These are phyloP conservation scores for Lactarius indigo DNA, from an alignment of 768 basidiomycete genomes.

Conservation along the genomic window DNA sequence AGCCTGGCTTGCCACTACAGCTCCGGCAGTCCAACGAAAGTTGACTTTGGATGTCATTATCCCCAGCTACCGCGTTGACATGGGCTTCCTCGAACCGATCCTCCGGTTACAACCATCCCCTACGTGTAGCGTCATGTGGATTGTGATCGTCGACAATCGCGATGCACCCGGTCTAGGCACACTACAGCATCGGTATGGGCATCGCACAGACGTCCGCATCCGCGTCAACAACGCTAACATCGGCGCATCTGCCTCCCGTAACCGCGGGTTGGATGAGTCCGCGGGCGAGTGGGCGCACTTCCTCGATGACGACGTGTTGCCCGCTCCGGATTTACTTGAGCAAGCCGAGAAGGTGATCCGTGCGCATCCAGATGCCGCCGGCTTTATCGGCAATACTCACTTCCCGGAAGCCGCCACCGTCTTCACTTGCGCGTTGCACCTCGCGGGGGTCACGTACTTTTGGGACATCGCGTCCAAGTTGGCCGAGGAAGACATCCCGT, in stretches of 20 bases:
- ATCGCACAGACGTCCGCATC: slow-evolving; percentile 51
- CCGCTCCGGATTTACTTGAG: slow-evolving; percentile 40
- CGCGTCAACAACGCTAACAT: slow-evolving; percentile 45
- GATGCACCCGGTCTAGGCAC: slow-evolving; percentile 38
- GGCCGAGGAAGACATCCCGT: slow-evolving; percentile 43
- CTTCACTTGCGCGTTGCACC: slow-evolving; percentile 52
- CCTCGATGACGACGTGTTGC: slow-evolving; percentile 57
- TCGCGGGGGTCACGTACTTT: slow-evolving; percentile 56
- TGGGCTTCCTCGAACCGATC: slow-evolving; percentile 43
- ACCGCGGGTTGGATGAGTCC: slow-evolving; percentile 52
- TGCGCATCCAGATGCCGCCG: slow-evolving; percentile 43
- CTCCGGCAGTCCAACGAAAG: slow-evolving; percentile 31
- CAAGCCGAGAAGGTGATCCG: slow-evolving; percentile 48
- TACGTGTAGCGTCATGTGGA: slow-evolving; percentile 49
- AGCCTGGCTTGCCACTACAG: slow-evolving; percentile 35
- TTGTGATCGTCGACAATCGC: slow-evolving; percentile 56
- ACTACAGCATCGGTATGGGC: slow-evolving; percentile 40
- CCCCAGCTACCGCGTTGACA: slow-evolving; percentile 53
- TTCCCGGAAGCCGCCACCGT: slow-evolving; percentile 48
- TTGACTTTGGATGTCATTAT: slow-evolving; percentile 54
- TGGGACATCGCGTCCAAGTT: slow-evolving; percentile 59
- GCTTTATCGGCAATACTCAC: slow-evolving; percentile 49
- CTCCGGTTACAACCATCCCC: slow-evolving; percentile 41
- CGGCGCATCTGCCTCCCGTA: slow-evolving; percentile 53
- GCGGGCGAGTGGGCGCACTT: slow-evolving; percentile 57